Percentiles rank a stretch among this genome's conserved stretches.
Evolutionary conservation across 768 basidiomycete genomes (phyloP).

Genomic region (Mycena albidolilacea): DNA sequence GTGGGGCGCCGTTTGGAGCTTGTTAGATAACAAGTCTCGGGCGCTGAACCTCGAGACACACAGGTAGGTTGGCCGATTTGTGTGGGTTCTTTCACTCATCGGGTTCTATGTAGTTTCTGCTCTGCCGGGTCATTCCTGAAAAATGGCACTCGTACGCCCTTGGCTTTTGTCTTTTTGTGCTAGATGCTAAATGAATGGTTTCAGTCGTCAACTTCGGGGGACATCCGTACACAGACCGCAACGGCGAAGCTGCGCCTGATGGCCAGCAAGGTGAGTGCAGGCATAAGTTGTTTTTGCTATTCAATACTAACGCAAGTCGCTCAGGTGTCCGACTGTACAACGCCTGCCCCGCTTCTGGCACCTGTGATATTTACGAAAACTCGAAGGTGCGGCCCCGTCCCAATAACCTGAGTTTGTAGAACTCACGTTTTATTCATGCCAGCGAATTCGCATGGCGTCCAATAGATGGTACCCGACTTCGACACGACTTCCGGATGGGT

Average conservation of each 20-base stretch:
- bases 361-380: slow-evolving; percentile 32
- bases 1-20: slow-evolving; percentile 36
- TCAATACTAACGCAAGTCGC: not conserved
- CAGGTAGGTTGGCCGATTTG: not conserved
- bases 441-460: slow-evolving; percentile 27
- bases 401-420: not conserved
- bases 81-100: no score
- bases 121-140: slow-evolving; percentile 52
- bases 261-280: slow-evolving; percentile 28
- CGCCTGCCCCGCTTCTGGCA: slow-evolving; percentile 25
- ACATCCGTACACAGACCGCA: slow-evolving; percentile 28
- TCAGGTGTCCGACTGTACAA: slow-evolving; percentile 32
- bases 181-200: not conserved
- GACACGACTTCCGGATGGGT: slow-evolving; percentile 29
- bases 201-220: slow-evolving; percentile 31
- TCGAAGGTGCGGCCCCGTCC: not conserved
- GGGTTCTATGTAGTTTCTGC: not conserved
- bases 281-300: not conserved
- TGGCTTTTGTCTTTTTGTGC: not conserved
- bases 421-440: not conserved
- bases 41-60: slow-evolving; percentile 28
- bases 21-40: slow-evolving; percentile 17
- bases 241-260: slow-evolving; percentile 29
- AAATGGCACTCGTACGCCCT: slow-evolving; percentile 58
- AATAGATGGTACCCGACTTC: slow-evolving; percentile 35